A percentile compares a stretch with the other conserved stretches of the same genome.
These are phyloP conservation scores for Leptodontidium sp. DNA, from an alignment of 2,329 filamentous ascomycete genomes.

Conservation along the genomic window DNA sequence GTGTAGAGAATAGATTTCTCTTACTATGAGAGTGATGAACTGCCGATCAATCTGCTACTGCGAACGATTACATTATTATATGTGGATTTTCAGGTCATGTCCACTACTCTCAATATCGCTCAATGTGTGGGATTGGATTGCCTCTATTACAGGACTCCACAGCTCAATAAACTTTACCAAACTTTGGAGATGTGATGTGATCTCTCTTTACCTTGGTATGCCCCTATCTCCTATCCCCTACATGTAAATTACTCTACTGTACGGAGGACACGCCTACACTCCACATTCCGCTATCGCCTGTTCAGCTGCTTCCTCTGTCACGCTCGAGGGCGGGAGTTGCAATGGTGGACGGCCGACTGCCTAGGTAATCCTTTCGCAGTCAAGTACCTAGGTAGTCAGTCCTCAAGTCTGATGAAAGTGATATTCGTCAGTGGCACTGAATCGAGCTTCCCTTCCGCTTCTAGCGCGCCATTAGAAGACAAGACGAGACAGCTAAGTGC, in stretches of 20 bases:
- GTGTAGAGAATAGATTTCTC: not conserved
- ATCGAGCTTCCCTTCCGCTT: constrained; percentile 11
- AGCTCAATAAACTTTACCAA: constrained; percentile 10
- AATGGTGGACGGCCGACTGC: not conserved
- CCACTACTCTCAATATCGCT: constrained; percentile 6
- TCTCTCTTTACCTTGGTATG: not conserved
- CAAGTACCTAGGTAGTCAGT: not conserved
- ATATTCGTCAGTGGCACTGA: not conserved
- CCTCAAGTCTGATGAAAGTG: no score
- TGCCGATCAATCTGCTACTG: constrained; percentile 9
- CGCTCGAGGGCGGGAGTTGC: not conserved
- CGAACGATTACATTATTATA: not conserved
- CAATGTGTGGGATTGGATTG: constrained; percentile 1
- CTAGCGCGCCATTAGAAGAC: constrained; percentile 15
- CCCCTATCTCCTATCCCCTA: not conserved
- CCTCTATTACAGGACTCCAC: not conserved
- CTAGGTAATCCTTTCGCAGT: not conserved
- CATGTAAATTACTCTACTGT: no score
- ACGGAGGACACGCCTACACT: not conserved
- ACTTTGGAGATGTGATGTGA: not conserved
- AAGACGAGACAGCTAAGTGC: not conserved
- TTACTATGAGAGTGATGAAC: constrained; percentile 3
- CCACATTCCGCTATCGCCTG: constrained; percentile 4
- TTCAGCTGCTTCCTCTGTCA: not conserved
- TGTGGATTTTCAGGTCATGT: not conserved